Base-by-base conservation (phyloP, 441 rosid species). In the Bruguiera hainesii region DNA sequence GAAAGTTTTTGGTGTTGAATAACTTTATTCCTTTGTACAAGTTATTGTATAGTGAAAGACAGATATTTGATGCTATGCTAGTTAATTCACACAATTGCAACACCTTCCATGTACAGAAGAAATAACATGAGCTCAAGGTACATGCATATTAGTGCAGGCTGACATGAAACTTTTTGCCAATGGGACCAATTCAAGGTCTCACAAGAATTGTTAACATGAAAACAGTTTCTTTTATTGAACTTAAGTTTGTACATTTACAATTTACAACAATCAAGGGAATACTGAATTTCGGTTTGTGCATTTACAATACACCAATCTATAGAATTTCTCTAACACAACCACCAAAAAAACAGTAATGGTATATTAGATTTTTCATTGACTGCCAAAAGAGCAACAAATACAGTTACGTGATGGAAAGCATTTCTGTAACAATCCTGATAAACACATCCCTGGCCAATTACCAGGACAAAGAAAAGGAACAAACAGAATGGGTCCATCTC, bases 1-100 rank as follows among this genome's bases (percentile, higher is more conserved):
- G 52, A 52, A 66, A 61, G 3, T 60, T 52, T 55, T 56, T 19
- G 50, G 55, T 55, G 37, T 23, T 6, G 30, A 57, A 55, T 63
- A 61, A 26, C 4, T 7, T 19, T 19, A 48, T 18, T 20, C 48
- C 3, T 42, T 42, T 42, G 4, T 42, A 42, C 48, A 42, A 42
- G 16, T 42, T 11, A 42, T 42, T 3, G 4, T 42, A 13, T 3
- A 3, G 16, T 42, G 16, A 42, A 11, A 15, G 29, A 21, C 19
- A 25, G 4, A 19, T 25, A n/a, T 18, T 37, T 62, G 6, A 23
- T 1, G n/a, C 26, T 7, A 61, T n/a, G 71, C 58, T 35, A 67
- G 9, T 55, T 60, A 33, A 16, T 55, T 35, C 13, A 16, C 37
- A 55, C 13, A 56, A 46, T 16, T 11, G 57, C 51, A 68, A 21